Conservation (phyloP, 345 rosid genomes). For the Eucalyptus viminalis region DNA sequence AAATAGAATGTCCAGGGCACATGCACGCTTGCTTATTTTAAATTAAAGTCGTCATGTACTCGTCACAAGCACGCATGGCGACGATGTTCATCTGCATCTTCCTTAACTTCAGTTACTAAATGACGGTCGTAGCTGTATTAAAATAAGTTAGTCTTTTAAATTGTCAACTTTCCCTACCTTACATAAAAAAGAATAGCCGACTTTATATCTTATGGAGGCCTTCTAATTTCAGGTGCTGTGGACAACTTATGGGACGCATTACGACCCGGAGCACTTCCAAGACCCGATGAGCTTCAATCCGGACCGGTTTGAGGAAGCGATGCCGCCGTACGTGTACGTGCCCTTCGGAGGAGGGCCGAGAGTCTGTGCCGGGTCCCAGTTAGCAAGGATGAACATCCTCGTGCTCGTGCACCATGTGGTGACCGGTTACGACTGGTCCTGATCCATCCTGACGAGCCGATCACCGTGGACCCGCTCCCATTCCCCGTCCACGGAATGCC, state of each 20-base stretch:
- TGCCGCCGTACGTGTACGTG: conserved; percentile 39
- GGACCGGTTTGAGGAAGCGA: conserved; percentile 1
- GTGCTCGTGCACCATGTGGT: conserved; percentile 39
- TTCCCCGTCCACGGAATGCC: conserved; percentile 63
- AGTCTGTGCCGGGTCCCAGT: conserved; percentile 59
- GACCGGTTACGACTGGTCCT: conserved; percentile 44
- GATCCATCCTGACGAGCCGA: conserved; percentile 33
- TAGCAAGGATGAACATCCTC: conserved; percentile 61
- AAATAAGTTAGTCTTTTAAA: not conserved
- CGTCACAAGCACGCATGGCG: not conserved
- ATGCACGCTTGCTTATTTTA: not conserved
- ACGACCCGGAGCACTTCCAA: conserved; percentile 25
- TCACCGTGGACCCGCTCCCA: conserved; percentile 63
- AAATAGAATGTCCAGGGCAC: not conserved
- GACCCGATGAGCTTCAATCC: conserved; percentile 33
- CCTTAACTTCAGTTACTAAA: not conserved
- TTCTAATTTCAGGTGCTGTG: conserved; percentile 30
- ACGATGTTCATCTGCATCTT: not conserved
- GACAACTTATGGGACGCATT: conserved; percentile 66
- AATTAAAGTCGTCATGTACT: not conserved
- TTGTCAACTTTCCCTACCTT: not conserved
- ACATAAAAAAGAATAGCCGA: not conserved
- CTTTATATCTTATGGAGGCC: too few species aligned
- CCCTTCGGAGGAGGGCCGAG: conserved; percentile 81
- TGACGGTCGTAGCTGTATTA: not conserved